These are phyloP conservation scores for Nitzschia palea DNA, from an alignment of 108 stramenopile genomes.

Conservation along the genomic window DNA sequence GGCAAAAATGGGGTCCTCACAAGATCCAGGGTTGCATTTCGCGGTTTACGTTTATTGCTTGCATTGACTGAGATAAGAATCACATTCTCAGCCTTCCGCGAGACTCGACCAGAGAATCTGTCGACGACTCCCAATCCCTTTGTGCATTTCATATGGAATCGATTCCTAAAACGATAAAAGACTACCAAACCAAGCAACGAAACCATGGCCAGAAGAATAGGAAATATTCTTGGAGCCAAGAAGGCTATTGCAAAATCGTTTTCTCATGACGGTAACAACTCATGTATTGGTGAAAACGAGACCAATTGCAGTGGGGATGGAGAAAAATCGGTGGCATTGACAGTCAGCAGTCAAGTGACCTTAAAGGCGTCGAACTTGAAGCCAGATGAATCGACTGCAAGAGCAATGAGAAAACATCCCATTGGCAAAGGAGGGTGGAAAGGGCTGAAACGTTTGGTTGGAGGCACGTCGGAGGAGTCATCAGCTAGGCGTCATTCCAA, in stretches of 20 bases:
- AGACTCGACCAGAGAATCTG: too few relatives aligned
- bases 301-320: slow-evolving; percentile 9
- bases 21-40: too few relatives aligned
- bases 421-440: slow-evolving; percentile 14
- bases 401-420: not conserved
- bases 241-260: not conserved
- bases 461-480: not conserved
- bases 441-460: slow-evolving; percentile 22
- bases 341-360: slow-evolving; percentile 36
- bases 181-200: too few relatives aligned
- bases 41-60: too few relatives aligned
- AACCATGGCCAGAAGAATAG: slow-evolving; percentile 18
- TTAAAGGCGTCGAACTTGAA: slow-evolving; percentile 45
- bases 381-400: slow-evolving; percentile 1
- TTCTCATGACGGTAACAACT: not conserved
- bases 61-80: too few relatives aligned
- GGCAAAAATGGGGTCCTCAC: too few relatives aligned
- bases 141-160: too few relatives aligned
- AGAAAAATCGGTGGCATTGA: slow-evolving; percentile 34
- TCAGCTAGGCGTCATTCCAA: not conserved
- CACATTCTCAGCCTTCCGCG: too few relatives aligned
- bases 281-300: not conserved
- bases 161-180: too few relatives aligned
- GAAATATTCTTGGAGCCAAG: slow-evolving; percentile 7
- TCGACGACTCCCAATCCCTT: too few relatives aligned